These are phyloP conservation scores for Eucalyptus albens DNA, from an alignment of 345 rosid species.

Conservation along the genomic window DNA sequence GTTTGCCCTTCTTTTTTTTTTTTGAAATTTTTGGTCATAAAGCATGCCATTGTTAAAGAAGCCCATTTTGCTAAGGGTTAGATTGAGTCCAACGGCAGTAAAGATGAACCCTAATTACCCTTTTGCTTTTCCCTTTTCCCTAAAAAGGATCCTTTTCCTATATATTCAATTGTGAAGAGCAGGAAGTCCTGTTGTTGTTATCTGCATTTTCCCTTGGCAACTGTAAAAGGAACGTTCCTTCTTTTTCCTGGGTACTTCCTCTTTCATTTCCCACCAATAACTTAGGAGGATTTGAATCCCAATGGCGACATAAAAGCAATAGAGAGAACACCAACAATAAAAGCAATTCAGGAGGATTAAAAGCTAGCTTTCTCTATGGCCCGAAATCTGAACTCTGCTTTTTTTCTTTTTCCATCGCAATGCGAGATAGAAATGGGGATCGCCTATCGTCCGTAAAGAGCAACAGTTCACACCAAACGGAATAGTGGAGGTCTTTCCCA, in stretches of 20 bases:
- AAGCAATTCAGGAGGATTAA: background rate
- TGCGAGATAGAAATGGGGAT: background rate
- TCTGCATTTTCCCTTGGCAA: background rate
- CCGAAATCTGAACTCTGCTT: background rate
- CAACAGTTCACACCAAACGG: background rate
- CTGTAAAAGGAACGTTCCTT: background rate
- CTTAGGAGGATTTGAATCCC: background rate
- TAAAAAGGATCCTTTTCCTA: background rate
- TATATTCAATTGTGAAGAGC: background rate
- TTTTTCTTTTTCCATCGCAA: background rate
- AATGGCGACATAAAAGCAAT: background rate
- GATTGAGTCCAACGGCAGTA: background rate
- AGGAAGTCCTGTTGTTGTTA: background rate
- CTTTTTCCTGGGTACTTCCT: background rate
- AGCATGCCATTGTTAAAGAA: background rate
- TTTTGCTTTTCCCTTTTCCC: background rate
- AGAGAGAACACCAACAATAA: background rate
- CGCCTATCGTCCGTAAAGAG: background rate
- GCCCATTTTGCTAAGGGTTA: background rate
- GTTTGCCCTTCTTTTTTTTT: background rate
- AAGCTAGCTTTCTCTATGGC: background rate
- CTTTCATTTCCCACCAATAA: background rate
- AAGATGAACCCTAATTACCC: background rate
- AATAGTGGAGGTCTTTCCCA: background rate
- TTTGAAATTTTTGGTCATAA: background rate